Evolutionary conservation across 2,329 filamentous ascomycete genomes (phyloP), one percentile per base, ranked within the genome.

Genomic region (Colletotrichum phormii): DNA sequence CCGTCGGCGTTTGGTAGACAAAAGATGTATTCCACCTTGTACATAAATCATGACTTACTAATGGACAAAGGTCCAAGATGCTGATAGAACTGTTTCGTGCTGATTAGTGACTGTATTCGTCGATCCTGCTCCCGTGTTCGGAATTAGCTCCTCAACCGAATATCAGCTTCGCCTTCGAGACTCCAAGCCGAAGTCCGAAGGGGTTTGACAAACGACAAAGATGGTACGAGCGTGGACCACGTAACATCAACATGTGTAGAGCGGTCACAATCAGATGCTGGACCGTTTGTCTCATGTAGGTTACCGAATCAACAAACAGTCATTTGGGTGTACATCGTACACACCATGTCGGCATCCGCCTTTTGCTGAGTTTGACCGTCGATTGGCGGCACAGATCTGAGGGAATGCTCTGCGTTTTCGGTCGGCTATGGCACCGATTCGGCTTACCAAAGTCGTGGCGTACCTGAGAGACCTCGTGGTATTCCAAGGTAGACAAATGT

Each of bases 1-100:
- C 51, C 49, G 66, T 65, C 55, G 71, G 74, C 29, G 74, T 76
- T 68, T 64, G 65, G 51, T 42, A 64, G 58, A 64, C 35, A 68
- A 75, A 72, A 69, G 33, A 46, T 58, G 55, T 26, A 26, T 18
- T 54, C 37, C 31, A 65, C 55, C 22, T 24, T 65, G 54, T 70
- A 64, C 70, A 65, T 73, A 59, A 18, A 69, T 61, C 22, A 57
- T 58, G 67, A 65, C 61, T 61, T n/a, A 22, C 18, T 18, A 63
- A 57, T 57, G 37, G n/a, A 22, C 8, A 31, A 24, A 42, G 2
- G 18, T 29, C 33, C 24, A 11, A 22, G 26, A 26, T 13, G 24
- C n/a, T 49, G 18, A 18, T 22, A 35, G 22, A 22, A 35, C 13
- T 35, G n/a, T n/a, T 37, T 54, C n/a, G 5, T 26, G 49, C 11